These are phyloP conservation scores for Aspergillus bertholletiae DNA, from an alignment of 495 filamentous ascomycete species.

Conservation along the genomic window DNA sequence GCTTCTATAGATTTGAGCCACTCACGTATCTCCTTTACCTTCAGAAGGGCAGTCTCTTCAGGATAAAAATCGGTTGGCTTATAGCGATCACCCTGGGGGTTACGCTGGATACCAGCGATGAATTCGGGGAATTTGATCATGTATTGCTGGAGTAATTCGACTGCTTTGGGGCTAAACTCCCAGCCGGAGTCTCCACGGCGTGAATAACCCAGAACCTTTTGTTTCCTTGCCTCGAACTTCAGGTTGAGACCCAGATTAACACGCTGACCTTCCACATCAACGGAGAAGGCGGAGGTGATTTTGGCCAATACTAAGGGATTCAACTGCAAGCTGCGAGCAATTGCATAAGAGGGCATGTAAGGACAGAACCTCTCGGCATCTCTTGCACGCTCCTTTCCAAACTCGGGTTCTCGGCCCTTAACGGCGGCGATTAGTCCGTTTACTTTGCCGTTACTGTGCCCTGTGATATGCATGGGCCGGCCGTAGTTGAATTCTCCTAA, in stretches of 20 bases:
- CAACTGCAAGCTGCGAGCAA: slow-evolving; percentile 75
- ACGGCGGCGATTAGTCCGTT: slow-evolving; percentile 70
- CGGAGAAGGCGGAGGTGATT: slow-evolving; percentile 89
- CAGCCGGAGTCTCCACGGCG: slow-evolving; percentile 79
- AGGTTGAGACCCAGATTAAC: slow-evolving; percentile 92
- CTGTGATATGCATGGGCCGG: slow-evolving; percentile 77
- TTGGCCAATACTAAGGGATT: slow-evolving; percentile 89
- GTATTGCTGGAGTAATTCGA: slow-evolving; percentile 76
- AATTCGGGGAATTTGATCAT: slow-evolving; percentile 95
- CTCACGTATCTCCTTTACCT: slow-evolving; percentile 75
- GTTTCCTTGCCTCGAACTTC: slow-evolving; percentile 92
- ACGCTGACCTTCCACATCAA: slow-evolving; percentile 70
- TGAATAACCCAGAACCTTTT: slow-evolving; percentile 95
- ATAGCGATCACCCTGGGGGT: slow-evolving; percentile 70
- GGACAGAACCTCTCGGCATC: slow-evolving; percentile 62
- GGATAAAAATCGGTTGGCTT: slow-evolving; percentile 84
- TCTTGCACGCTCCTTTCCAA: slow-evolving; percentile 67
- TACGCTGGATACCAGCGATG: slow-evolving; percentile 77
- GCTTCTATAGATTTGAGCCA: slow-evolving; percentile 91
- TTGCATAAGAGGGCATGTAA: slow-evolving; percentile 82
- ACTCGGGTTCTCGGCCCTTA: slow-evolving; percentile 71
- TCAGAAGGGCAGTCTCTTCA: slow-evolving; percentile 57
- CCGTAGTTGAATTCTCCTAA: slow-evolving; percentile 95
- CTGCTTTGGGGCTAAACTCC: slow-evolving; percentile 89
- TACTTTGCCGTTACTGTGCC: slow-evolving; percentile 67